These are phyloP conservation scores for Cephalotrichum gorgonifer DNA, from an alignment of 2,329 filamentous ascomycete genomes.

Conservation along the genomic window DNA sequence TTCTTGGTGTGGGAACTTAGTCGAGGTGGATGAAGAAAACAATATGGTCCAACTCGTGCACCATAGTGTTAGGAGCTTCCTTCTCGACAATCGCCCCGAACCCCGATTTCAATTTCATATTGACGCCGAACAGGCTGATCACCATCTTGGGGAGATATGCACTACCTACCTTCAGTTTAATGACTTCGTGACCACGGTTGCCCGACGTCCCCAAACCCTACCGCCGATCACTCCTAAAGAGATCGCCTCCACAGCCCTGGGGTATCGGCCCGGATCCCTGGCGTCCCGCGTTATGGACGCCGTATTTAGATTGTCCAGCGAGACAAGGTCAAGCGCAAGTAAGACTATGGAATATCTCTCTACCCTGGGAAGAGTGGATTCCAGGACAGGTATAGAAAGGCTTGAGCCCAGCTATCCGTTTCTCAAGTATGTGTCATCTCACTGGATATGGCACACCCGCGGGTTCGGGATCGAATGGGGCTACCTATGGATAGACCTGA, in stretches of 20 bases:
- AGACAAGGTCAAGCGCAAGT: not conserved
- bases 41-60: constrained; percentile 8
- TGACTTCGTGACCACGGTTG: constrained; percentile 20
- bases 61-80: not conserved
- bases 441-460: not conserved
- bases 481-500: too few relatives aligned
- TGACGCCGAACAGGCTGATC: constrained; percentile 13
- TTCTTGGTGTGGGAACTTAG: constrained; percentile 10
- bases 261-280: not conserved
- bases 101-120: not conserved
- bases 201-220: constrained; percentile 1
- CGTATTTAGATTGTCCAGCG: not conserved
- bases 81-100: not conserved
- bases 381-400: not conserved
- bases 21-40: constrained; percentile 11
- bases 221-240: not conserved
- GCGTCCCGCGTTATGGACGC: not conserved
- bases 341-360: too few relatives aligned
- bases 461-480: too few relatives aligned
- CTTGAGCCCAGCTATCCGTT: not conserved
- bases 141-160: constrained; percentile 19
- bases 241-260: not conserved
- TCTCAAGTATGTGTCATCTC: not conserved
- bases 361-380: not conserved
- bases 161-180: constrained; percentile 24